A percentile compares a stretch with the other conserved stretches of the same genome.
These are phyloP conservation scores for Mentha longifolia DNA, from an alignment of 257 asterid species.

Conservation along the genomic window DNA sequence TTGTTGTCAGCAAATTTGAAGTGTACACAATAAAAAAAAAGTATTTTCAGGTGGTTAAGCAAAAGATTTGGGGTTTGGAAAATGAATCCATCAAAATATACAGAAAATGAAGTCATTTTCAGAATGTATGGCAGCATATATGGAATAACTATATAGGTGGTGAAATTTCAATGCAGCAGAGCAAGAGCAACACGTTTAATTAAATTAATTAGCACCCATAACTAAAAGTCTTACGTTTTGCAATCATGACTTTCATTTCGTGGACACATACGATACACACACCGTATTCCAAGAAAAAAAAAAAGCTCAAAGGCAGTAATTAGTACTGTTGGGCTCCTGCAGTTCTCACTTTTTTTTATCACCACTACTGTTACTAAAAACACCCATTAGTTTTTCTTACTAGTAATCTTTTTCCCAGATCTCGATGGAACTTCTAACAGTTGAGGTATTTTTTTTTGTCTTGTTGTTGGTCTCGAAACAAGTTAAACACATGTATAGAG, in stretches of 20 bases:
- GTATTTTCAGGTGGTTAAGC: constrained; percentile 31
- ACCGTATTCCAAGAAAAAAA: background rate
- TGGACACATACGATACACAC: background rate
- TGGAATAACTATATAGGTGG: background rate
- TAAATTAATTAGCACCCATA: background rate
- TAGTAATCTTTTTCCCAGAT: no score
- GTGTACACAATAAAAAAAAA: background rate
- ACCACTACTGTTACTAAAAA: no score
- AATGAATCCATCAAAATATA: constrained; percentile 26
- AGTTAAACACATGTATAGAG: no score
- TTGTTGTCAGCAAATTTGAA: no score
- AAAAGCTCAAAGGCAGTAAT: background rate
- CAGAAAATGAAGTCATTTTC: constrained; percentile 19
- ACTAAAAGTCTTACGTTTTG: background rate
- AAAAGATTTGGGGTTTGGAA: constrained; percentile 40
- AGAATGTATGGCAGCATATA: background rate
- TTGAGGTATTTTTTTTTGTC: no score
- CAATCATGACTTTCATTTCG: background rate
- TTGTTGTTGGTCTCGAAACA: no score
- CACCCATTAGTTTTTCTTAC: no score
- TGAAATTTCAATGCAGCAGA: constrained; percentile 19
- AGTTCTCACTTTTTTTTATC: no score
- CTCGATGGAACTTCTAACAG: no score
- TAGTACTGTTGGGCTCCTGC: no score
- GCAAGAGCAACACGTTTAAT: constrained; percentile 21